Evolutionary conservation across 768 basidiomycete genomes (phyloP).

Genomic region (Tulasnella sp.): DNA sequence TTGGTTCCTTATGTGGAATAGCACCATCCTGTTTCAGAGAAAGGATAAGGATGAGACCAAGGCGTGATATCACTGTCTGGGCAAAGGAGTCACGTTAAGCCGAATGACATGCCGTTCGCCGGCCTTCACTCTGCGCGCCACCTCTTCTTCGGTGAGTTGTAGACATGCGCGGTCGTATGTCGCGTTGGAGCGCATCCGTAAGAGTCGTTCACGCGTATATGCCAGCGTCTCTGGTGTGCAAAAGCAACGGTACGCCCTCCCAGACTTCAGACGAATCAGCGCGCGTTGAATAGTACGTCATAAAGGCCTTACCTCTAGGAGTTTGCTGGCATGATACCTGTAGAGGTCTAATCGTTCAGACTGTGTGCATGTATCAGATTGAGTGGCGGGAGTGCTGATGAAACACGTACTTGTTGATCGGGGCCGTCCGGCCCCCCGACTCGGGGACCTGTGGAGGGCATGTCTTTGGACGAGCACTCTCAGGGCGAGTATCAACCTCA

Average conservation of each 20-base stretch:
- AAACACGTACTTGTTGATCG: slow-evolving; percentile 61
- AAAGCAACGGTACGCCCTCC: slow-evolving; percentile 91
- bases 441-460: slow-evolving; percentile 50
- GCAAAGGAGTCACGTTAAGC: slow-evolving; percentile 52
- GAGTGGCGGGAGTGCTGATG: background rate
- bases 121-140: slow-evolving; percentile 52
- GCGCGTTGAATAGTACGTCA: too few relatives aligned
- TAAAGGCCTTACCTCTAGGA: slow-evolving; percentile 51
- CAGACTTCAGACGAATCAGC: slow-evolving; percentile 47
- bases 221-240: slow-evolving; percentile 64
- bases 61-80: background rate
- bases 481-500: background rate
- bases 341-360: slow-evolving; percentile 86
- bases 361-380: slow-evolving; percentile 30
- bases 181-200: slow-evolving; percentile 56
- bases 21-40: slow-evolving; percentile 8
- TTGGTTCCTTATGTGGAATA: background rate
- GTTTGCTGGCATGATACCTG: slow-evolving; percentile 50
- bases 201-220: slow-evolving; percentile 54
- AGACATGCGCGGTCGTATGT: slow-evolving; percentile 86
- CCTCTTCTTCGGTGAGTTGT: slow-evolving; percentile 78
- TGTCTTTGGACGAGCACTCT: background rate
- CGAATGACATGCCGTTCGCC: slow-evolving; percentile 76
- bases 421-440: slow-evolving; percentile 62
- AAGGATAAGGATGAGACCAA: background rate